Evolutionary conservation across 1,139 yeast genomes (phyloP).

Genomic region (Meyerozyma sp.): DNA sequence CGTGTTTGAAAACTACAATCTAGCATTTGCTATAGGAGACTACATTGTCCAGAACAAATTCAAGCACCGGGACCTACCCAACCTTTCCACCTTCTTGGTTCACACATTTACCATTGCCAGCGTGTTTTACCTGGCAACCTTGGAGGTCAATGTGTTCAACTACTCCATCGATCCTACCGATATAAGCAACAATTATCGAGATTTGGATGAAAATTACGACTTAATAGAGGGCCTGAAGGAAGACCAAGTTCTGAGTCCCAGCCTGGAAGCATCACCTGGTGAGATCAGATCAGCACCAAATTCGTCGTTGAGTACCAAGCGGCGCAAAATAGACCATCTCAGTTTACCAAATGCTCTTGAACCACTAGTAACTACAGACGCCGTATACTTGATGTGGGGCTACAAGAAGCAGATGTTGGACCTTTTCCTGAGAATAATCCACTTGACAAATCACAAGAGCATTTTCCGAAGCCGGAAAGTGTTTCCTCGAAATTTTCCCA

Average conservation of each 20-base stretch:
- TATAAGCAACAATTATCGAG: constrained; percentile 25
- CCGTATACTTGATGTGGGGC: constrained; percentile 41
- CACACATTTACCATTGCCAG: constrained; percentile 24
- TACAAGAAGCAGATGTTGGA: constrained; percentile 40
- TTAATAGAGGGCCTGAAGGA: constrained; percentile 12
- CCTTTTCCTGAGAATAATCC: constrained; percentile 41
- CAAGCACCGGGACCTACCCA: constrained; percentile 8
- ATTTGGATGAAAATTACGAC: constrained; percentile 32
- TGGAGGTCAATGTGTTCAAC: constrained; percentile 33
- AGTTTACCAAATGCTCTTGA: not conserved
- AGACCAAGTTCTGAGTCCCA: constrained; percentile 12
- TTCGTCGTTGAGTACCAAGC: not conserved
- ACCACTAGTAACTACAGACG: not conserved
- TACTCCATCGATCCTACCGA: constrained; percentile 32
- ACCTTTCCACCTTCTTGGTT: constrained; percentile 19
- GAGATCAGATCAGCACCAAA: not conserved
- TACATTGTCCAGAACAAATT: constrained; percentile 23
- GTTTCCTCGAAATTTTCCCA: constrained; percentile 52
- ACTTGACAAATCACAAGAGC: constrained; percentile 48
- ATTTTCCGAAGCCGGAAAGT: constrained; percentile 38
- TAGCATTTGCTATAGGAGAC: constrained; percentile 41
- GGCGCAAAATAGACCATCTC: constrained; percentile 6
- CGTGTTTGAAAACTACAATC: constrained; percentile 39
- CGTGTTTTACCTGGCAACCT: constrained; percentile 36
- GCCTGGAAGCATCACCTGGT: constrained; percentile 6